Evolutionary conservation across 2,329 filamentous ascomycete genomes (phyloP), one percentile per base, ranked within the genome.

Genomic region (Fusarium mexicanum): DNA sequence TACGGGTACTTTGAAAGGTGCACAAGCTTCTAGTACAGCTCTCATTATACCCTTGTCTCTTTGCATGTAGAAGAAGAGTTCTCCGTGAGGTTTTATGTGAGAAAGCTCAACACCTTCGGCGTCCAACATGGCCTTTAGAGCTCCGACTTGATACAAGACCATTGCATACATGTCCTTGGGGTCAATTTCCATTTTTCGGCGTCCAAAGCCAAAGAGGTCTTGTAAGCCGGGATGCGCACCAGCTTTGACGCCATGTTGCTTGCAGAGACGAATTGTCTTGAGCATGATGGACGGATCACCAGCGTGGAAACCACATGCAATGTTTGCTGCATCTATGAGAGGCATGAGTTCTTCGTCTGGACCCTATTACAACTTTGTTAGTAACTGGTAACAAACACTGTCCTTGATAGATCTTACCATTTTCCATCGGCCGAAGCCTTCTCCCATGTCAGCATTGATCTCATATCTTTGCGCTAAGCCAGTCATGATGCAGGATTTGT

Each of bases 281-380:
- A 86, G 82, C 90, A 92, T 92, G 61, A 91, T 90, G n/a, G 89
- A 77, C 0, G 90, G 90, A 69, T 92, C 91, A 46, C 89, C 87
- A 38, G 86, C 88, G 68, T 90, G 88, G 71, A 88, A 89, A 3
- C 88, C 89, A 76, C 89, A 92, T 14, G 90, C 90, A 37, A 92
- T 82, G 73, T 91, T 91, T 24, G 89, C 90, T 76, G 88, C 86
- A 76, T 91, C 89, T 72, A 91, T 90, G 47, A 90, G 80, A 5
- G 87, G 87, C 67, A 92, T 88, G 20, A 92, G 80, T 64, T 91
- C 88, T 55, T 89, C 86, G 71, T 91, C 90, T 8, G 89, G 89
- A 2, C 57, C 57, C 57, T 60, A 24, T 54, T n/a, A 2, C 12
- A n/a, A 0, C 2, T 29, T 16, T 9, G 14, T 59, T 29, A 59